phyloP scores from a whole-genome alignment of 768 basidiomycete species.

The Boletus huronensis region DNA sequence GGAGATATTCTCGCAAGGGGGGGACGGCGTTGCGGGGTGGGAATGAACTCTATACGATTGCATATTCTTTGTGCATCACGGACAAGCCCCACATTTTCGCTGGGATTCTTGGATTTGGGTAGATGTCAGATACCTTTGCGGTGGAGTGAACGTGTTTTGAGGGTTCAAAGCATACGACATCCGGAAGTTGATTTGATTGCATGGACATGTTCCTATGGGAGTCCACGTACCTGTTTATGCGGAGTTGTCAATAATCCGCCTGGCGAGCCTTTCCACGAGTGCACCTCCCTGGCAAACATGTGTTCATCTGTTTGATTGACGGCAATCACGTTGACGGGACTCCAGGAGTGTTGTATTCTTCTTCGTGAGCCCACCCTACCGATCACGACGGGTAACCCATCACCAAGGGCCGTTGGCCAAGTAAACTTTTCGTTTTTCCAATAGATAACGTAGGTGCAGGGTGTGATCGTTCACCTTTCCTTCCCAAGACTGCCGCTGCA shows the following conservation, averaged over 20 bases:
- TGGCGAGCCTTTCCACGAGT: slow-evolving; percentile 5
- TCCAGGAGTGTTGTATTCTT: not conserved
- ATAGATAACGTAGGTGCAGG: not conserved
- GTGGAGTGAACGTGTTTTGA: slow-evolving; percentile 17
- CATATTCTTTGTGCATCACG: slow-evolving; percentile 5
- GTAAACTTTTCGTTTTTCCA: slow-evolving; percentile 11
- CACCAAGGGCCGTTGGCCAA: not conserved
- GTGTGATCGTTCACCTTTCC: not conserved
- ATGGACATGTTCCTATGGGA: not conserved
- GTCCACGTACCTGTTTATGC: not conserved
- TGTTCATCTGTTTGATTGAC: not conserved
- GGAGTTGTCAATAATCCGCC: not conserved
- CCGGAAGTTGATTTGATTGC: not conserved
- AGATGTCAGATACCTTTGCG: not conserved
- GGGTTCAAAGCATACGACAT: slow-evolving; percentile 8
- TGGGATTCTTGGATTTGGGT: not conserved
- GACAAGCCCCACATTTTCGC: not conserved
- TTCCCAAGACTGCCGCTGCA: not conserved
- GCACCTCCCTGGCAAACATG: slow-evolving; percentile 6
- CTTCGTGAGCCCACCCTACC: not conserved
- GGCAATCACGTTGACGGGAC: not conserved
- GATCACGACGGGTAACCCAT: not conserved
- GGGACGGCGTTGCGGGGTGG: slow-evolving; percentile 23
- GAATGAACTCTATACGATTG: slow-evolving; percentile 17
- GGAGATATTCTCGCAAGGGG: slow-evolving; percentile 9